A percentile compares a stretch with the other conserved stretches of the same genome.
These are phyloP conservation scores for Sporothrix inflata DNA, from an alignment of 2,329 filamentous ascomycete species.

Conservation along the genomic window DNA sequence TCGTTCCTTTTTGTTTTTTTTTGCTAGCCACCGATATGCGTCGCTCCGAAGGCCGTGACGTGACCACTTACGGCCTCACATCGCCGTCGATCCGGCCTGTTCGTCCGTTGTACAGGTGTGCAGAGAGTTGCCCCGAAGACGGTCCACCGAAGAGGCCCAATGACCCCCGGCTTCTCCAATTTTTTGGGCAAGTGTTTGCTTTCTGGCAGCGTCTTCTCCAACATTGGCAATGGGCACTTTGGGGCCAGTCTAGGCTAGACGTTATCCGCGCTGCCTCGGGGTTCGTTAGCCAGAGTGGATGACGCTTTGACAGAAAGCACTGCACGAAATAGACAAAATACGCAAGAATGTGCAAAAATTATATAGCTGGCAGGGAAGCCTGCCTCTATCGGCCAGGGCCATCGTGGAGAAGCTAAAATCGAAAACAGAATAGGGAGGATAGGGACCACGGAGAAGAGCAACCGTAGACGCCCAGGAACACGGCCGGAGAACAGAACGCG, in stretches of 20 bases:
- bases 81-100: background rate
- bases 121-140: background rate
- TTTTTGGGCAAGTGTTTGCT: background rate
- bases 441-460: background rate
- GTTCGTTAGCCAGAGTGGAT: slow-evolving; percentile 14
- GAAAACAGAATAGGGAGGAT: background rate
- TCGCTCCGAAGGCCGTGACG: background rate
- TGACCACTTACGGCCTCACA: background rate
- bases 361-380: background rate
- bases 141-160: background rate
- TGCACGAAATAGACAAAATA: background rate
- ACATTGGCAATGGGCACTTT: background rate
- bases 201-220: background rate
- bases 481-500: background rate
- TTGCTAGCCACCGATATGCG: background rate
- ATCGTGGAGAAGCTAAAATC: background rate
- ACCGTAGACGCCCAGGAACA: background rate
- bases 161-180: background rate
- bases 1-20: background rate
- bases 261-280: slow-evolving; percentile 17
- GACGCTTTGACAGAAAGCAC: background rate
- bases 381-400: background rate
- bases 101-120: background rate
- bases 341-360: too few species aligned
- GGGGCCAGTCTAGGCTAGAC: background rate